Conservation (phyloP, 108 stramenopile species). For the Fragilaria crotonensis region DNA sequence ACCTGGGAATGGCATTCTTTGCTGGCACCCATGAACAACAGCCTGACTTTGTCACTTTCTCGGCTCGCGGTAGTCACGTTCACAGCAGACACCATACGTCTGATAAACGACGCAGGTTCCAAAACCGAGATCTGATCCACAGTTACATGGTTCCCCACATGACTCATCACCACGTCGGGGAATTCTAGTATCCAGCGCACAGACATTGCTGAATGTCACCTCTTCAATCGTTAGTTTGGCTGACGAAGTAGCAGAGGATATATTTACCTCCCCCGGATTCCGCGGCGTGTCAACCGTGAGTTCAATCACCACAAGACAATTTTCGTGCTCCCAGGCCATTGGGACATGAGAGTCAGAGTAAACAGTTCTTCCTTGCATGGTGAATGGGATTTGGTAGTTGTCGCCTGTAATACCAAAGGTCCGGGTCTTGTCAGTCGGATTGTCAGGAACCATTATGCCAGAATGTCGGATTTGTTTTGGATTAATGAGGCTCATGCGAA, state of each 20-base stretch:
- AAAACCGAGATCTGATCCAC: too few relatives aligned
- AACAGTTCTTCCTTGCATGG: not conserved
- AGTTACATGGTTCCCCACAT: too few relatives aligned
- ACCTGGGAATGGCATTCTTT: not conserved
- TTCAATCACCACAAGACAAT: not conserved
- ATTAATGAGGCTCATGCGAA: slow-evolving; percentile 16
- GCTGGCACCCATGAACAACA: not conserved
- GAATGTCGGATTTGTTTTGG: slow-evolving; percentile 27
- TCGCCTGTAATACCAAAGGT: not conserved
- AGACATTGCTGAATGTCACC: not conserved
- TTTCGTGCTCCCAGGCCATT: not conserved
- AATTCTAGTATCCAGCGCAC: too few relatives aligned
- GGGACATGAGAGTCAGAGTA: not conserved
- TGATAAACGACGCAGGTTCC: too few relatives aligned
- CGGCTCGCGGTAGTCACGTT: too few relatives aligned
- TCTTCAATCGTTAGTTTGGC: not conserved
- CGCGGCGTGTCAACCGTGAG: not conserved
- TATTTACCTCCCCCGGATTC: too few relatives aligned
- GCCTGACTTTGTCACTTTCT: not conserved
- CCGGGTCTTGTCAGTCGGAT: not conserved
- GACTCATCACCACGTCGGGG: too few relatives aligned
- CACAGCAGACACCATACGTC: too few relatives aligned
- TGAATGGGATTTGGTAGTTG: not conserved
- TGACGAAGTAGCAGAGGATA: not conserved
- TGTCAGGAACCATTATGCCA: slow-evolving; percentile 8